A percentile compares a stretch with the other conserved stretches of the same genome.
These are phyloP conservation scores for Inonotus obliquus DNA, from an alignment of 1,284 basidiomycete genomes.

Conservation along the genomic window DNA sequence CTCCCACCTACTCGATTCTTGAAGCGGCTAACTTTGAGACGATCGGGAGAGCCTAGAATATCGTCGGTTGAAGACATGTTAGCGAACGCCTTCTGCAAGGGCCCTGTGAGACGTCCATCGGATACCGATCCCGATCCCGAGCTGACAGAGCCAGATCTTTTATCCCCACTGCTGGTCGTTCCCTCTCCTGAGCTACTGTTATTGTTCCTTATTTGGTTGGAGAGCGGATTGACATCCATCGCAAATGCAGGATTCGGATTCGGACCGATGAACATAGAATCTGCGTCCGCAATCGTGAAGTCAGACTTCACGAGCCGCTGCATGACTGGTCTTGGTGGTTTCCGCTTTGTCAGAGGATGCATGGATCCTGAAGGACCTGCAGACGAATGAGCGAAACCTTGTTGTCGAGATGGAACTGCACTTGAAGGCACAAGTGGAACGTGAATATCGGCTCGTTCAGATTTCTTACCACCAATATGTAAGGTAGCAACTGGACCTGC, in stretches of 20 bases:
- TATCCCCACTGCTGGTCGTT: constrained; percentile 11
- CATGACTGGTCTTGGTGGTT: neutral
- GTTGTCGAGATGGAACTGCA: neutral
- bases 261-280: constrained; percentile 17
- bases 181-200: constrained; percentile 11
- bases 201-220: constrained; percentile 11
- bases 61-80: constrained; percentile 14
- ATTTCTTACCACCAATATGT: constrained; percentile 11
- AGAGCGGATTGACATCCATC: constrained; percentile 16
- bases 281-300: constrained; percentile 18
- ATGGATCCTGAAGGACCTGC: neutral
- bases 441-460: constrained; percentile 6
- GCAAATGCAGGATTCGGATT: constrained; percentile 15
- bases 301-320: constrained; percentile 8
- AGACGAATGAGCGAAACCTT: neutral
- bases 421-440: constrained; percentile 11
- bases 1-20: neutral
- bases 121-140: constrained; percentile 26
- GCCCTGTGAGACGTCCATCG: constrained; percentile 10
- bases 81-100: constrained; percentile 11
- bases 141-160: constrained; percentile 15
- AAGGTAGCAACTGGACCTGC: constrained; percentile 7
- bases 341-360: neutral
- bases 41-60: constrained; percentile 1
- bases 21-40: neutral